Conservation (phyloP, 2,329 filamentous ascomycete species). For the Cytospora chrysosperma region DNA sequence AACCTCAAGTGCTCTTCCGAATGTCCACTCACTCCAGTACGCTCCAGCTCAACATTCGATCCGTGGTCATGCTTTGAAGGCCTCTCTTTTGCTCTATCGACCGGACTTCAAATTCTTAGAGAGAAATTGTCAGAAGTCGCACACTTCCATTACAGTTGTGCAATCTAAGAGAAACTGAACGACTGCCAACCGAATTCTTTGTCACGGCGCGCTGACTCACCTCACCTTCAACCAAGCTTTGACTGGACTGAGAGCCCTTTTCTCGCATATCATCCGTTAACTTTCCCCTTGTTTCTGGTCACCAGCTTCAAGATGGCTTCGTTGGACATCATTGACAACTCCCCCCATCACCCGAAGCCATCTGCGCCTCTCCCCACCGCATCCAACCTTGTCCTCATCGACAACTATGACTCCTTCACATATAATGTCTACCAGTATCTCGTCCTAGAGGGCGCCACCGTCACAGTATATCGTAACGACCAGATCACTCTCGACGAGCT, state of each 20-base stretch:
- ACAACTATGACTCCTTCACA: constrained; percentile 99
- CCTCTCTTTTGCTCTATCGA: not conserved
- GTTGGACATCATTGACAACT: constrained; percentile 68
- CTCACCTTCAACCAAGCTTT: not conserved
- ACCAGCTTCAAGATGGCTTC: constrained; percentile 44
- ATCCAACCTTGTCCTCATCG: constrained; percentile 89
- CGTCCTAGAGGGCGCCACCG: constrained; percentile 88
- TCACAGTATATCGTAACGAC: constrained; percentile 90
- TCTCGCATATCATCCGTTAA: too few species aligned
- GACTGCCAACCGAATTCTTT: not conserved
- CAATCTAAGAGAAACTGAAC: not conserved
- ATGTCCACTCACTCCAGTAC: not conserved
- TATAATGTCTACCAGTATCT: constrained; percentile 99
- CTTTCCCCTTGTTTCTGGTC: not conserved
- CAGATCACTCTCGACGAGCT: constrained; percentile 83
- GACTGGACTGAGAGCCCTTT: not conserved
- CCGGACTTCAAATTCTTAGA: not conserved
- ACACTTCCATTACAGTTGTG: not conserved
- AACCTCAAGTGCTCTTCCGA: not conserved
- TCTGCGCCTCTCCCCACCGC: constrained; percentile 73
- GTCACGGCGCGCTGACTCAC: not conserved
- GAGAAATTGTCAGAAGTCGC: not conserved
- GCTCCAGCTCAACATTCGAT: not conserved
- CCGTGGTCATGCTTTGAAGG: not conserved
- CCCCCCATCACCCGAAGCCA: constrained; percentile 78